Evolutionary conservation across 257 asterid species (phyloP), one percentile per base, ranked within the genome.

Genomic region (Galeopsis tetrahit): DNA sequence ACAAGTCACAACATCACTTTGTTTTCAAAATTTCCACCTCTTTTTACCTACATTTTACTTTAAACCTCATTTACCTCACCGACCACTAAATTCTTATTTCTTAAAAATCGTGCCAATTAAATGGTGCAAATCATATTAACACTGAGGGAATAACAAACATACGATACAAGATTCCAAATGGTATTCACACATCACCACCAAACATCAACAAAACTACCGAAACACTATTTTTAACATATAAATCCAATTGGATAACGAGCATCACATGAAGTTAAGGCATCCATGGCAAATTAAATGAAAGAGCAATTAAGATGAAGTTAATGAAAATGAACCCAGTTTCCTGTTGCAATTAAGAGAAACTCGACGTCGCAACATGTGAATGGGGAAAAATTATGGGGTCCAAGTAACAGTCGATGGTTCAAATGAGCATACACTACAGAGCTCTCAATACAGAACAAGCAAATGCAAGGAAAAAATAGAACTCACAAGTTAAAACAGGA

Each of bases 391-490:
- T 55, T 21, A 55, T 11, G 61, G 61, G 35, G 61, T 52, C 58
- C 33, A n/a, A 48, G 28, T 49, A n/a, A 49, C 28, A n/a, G 56
- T 49, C 60, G 3, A 55, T 55, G 13, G 61, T 55, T 9, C 35
- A 55, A 53, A 52, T 0, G 34, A 53, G 60, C 60, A 53, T 39
- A 61, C 56, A n/a, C 71, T 67, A 67, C 73, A 21, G 64, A 68
- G 28, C 28, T 71, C 77, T 28, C 69, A 57, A 65, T 57, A 71
- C 73, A 71, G 33, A 77, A 72, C 1, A 48, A 61, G 14, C 44
- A 68, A 34, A 68, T 2, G 15, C 40, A 72, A 60, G 64, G 14
- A 10, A 2, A 5, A 57, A 31, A 36, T 56, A 66, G 10, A 75
- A 69, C 73, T 52, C 63, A 2, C 17, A 57, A 6, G 4, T 15